Conservation (phyloP, 768 basidiomycete genomes). For the Naematelia encephala region DNA sequence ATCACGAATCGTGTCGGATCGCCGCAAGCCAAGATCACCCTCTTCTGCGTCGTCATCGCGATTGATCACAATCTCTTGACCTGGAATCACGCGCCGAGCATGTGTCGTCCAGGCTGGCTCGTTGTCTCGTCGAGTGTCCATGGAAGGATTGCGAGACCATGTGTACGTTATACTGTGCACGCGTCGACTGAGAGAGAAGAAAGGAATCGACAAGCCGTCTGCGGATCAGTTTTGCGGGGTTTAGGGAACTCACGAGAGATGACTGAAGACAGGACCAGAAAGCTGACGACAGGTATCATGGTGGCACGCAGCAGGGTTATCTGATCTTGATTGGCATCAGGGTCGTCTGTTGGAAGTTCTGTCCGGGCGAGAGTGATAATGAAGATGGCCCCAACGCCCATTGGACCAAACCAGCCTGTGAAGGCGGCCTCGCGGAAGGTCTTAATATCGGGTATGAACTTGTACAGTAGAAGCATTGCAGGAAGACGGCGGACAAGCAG, state of each 20-base stretch:
- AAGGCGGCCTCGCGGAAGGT: conserved; percentile 90
- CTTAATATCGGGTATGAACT: conserved; percentile 94
- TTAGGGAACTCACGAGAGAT: conserved; percentile 53
- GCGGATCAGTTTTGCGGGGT: conserved; percentile 6
- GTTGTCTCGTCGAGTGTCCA: conserved; percentile 47
- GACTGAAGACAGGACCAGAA: conserved; percentile 90
- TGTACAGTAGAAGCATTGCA: conserved; percentile 75
- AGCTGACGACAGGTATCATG: conserved; percentile 90
- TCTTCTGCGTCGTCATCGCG: conserved; percentile 60
- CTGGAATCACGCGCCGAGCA: conserved; percentile 65
- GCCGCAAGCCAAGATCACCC: conserved; percentile 57
- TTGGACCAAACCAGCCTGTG: conserved; percentile 87
- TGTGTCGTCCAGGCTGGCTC: conserved; percentile 81
- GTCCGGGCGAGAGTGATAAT: conserved; percentile 57
- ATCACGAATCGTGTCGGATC: conserved; percentile 12
- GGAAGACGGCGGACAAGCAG: conserved; percentile 79
- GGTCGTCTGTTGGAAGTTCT: conserved; percentile 46
- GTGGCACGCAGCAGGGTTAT: conserved; percentile 64
- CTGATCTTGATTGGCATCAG: conserved; percentile 58
- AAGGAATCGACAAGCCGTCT: conserved; percentile 87
- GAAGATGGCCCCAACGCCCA: conserved; percentile 96
- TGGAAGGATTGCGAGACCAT: conserved; percentile 72
- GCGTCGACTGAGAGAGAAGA: conserved; percentile 84
- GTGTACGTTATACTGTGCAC: conserved; percentile 90
- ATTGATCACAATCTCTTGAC: conserved; percentile 79